Conservation (phyloP, 2,329 filamentous ascomycete species). For the Phaeoacremonium minimum region DNA sequence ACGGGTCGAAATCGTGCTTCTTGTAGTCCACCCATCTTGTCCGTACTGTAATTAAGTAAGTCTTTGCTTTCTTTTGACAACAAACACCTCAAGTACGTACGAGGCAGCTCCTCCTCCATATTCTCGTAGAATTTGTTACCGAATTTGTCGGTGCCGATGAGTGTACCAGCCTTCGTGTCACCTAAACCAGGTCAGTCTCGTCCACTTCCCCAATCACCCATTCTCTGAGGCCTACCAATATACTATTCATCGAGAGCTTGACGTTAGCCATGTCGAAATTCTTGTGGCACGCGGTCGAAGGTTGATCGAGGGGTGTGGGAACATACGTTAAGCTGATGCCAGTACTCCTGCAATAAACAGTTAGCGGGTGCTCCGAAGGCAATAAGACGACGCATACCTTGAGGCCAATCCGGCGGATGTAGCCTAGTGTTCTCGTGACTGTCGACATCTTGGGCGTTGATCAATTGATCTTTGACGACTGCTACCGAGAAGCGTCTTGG, state of each 20-base stretch:
- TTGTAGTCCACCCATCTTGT: slow-evolving; percentile 98
- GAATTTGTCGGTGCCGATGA: slow-evolving; percentile 81
- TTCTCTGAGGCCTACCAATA: slow-evolving; percentile 39
- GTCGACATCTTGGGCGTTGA: slow-evolving; percentile 74
- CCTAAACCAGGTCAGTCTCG: slow-evolving; percentile 44
- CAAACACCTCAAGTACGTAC: slow-evolving; percentile 44
- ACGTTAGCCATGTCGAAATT: slow-evolving; percentile 12
- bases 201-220: too few species aligned
- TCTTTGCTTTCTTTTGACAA: neutral
- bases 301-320: slow-evolving; percentile 16
- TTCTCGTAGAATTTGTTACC: slow-evolving; percentile 99
- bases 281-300: slow-evolving; percentile 1
- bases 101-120: slow-evolving; percentile 84
- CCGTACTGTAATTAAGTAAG: slow-evolving; percentile 58
- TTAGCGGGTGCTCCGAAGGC: slow-evolving; percentile 25
- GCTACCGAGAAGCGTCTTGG: slow-evolving; percentile 9
- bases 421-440: slow-evolving; percentile 77
- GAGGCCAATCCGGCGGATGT: slow-evolving; percentile 81
- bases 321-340: slow-evolving; percentile 88
- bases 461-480: slow-evolving; percentile 20
- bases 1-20: slow-evolving; percentile 77
- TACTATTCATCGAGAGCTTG: slow-evolving; percentile 35
- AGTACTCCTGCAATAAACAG: slow-evolving; percentile 65
- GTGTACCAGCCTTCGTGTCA: slow-evolving; percentile 90
- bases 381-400: slow-evolving; percentile 56